A percentile compares a stretch with the other conserved stretches of the same genome.
These are phyloP conservation scores for Cordyceps pruinosa DNA, from an alignment of 2,329 filamentous ascomycete genomes.

Conservation along the genomic window DNA sequence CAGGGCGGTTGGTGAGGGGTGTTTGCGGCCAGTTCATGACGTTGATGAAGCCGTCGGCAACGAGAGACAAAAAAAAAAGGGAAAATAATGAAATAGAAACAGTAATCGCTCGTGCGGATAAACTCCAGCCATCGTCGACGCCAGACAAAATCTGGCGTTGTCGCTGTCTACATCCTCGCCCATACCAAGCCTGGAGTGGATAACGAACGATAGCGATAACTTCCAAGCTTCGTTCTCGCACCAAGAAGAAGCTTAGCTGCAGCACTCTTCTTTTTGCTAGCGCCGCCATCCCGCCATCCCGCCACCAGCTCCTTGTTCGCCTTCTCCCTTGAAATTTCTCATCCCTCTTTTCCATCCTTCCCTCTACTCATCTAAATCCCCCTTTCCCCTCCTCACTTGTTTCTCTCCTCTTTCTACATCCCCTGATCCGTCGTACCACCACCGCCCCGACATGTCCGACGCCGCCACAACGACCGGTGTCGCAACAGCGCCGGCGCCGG, in stretches of 20 bases:
- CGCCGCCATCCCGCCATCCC: not conserved
- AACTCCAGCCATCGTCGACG: too few species aligned
- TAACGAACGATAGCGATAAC: slow-evolving; percentile 5
- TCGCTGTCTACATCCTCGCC: not conserved
- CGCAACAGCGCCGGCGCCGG: slow-evolving; percentile 17
- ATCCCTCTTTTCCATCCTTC: not conserved
- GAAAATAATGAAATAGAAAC: not conserved
- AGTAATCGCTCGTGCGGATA: too few species aligned
- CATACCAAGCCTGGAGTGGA: slow-evolving; percentile 3
- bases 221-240: not conserved
- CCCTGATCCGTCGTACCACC: not conserved
- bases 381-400: not conserved
- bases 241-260: not conserved
- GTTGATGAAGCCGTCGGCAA: too few species aligned
- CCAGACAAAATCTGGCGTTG: too few species aligned
- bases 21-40: too few species aligned
- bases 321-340: not conserved
- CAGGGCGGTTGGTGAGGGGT: too few species aligned
- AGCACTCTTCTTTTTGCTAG: not conserved
- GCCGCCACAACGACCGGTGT: slow-evolving; percentile 31
- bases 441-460: slow-evolving; percentile 25
- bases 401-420: not conserved
- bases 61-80: not conserved
- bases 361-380: not conserved
- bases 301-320: not conserved